A percentile compares a stretch with the other conserved stretches of the same genome.
Evolutionary conservation across 1,284 basidiomycete species (phyloP).

Genomic region (Hymenochaete sp.): DNA sequence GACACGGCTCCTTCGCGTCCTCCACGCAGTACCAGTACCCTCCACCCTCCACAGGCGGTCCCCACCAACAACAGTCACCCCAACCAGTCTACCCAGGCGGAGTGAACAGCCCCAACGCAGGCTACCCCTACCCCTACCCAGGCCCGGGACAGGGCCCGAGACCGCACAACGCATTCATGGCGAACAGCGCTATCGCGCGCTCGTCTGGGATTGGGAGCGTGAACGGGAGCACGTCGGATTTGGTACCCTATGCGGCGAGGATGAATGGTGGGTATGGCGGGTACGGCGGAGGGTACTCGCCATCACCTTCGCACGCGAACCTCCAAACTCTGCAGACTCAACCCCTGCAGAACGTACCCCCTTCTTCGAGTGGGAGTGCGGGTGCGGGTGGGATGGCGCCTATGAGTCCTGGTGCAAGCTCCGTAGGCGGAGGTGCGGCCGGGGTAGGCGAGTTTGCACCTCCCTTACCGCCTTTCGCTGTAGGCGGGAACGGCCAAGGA

Average conservation of each 20-base stretch:
- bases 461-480: conserved; percentile 12
- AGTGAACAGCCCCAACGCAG: too few relatives aligned
- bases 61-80: neutral
- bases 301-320: too few relatives aligned
- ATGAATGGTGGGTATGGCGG: conserved; percentile 6
- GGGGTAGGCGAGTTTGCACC: neutral
- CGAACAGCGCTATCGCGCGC: conserved; percentile 15
- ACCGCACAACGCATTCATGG: conserved; percentile 14
- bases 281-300: conserved; percentile 4
- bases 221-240: conserved; percentile 12
- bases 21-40: neutral
- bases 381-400: neutral
- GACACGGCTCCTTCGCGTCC: conserved; percentile 1
- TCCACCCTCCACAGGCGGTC: neutral
- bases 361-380: too few relatives aligned
- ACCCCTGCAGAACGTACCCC: too few relatives aligned
- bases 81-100: neutral
- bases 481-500: neutral
- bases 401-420: neutral
- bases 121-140: neutral
- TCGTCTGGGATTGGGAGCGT: neutral
- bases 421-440: neutral
- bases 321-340: too few relatives aligned
- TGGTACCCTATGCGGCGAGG: conserved; percentile 12
- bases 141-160: neutral